Percentiles rank a stretch among this genome's conserved stretches.
Evolutionary conservation across 129 eudicot species (phyloP).

Genomic region (Dittrichia graveolens): DNA sequence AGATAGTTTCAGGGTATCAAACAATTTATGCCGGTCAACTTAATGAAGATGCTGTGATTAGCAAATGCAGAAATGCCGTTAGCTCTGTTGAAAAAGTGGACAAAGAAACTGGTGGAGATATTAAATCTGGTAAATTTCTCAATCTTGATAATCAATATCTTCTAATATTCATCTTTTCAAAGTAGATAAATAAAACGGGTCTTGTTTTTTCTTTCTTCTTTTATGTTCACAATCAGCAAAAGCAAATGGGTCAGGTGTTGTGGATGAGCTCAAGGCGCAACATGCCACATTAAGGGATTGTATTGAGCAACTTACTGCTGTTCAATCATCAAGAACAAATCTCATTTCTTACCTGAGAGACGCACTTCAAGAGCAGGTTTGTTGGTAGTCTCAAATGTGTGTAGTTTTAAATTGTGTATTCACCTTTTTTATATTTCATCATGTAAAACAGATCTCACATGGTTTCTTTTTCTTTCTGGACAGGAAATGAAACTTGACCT

Average conservation of each 20-base stretch:
- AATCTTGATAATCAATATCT: neutral
- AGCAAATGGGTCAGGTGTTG: constrained; percentile 43
- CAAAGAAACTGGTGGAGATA: constrained; percentile 62
- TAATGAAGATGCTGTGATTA: constrained; percentile 70
- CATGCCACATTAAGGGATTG: constrained; percentile 67
- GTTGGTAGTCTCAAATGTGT: constrained; percentile 18
- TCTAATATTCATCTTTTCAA: neutral
- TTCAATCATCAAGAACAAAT: constrained; percentile 75
- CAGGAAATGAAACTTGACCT: constrained; percentile 83
- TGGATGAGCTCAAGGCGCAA: constrained; percentile 82
- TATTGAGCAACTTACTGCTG: constrained; percentile 65
- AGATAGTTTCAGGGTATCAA: constrained; percentile 76
- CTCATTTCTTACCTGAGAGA: constrained; percentile 69
- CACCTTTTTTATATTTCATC: neutral
- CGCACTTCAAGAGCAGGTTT: constrained; percentile 93
- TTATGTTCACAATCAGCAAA: constrained; percentile 35
- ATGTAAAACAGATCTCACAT: constrained; percentile 14
- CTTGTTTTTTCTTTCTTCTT: constrained; percentile 1
- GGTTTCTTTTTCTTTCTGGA: constrained; percentile 18
- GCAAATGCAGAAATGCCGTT: constrained; percentile 62
- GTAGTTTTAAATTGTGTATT: neutral
- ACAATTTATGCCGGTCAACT: constrained; percentile 52
- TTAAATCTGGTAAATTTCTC: constrained; percentile 53
- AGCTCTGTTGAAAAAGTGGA: constrained; percentile 67
- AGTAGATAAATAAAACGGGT: neutral